These are phyloP conservation scores for Xylariaceae sp. DNA, from an alignment of 2,329 filamentous ascomycete genomes.

Conservation along the genomic window DNA sequence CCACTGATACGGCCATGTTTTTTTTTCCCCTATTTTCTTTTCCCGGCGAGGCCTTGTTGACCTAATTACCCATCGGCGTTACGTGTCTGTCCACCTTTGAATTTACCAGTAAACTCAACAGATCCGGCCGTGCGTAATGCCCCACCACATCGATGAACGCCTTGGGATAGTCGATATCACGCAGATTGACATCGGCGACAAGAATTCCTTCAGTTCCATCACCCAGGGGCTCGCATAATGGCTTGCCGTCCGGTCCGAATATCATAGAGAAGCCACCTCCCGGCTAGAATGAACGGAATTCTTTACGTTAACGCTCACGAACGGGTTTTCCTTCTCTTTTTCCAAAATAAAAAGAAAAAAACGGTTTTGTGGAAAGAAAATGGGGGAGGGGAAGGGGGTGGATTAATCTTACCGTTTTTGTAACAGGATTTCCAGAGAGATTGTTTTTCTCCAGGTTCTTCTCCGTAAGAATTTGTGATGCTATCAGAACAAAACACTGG, in stretches of 20 bases:
- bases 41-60: neutral
- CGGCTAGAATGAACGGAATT: constrained; percentile 20
- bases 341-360: too few relatives aligned
- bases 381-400: neutral
- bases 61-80: constrained; percentile 27
- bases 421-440: constrained; percentile 34
- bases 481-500: constrained; percentile 37
- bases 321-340: too few relatives aligned
- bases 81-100: constrained; percentile 31
- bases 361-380: neutral
- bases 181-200: constrained; percentile 46
- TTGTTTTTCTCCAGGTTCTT: constrained; percentile 37
- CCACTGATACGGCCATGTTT: neutral
- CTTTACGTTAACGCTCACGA: too few relatives aligned
- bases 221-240: constrained; percentile 36
- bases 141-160: constrained; percentile 37
- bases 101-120: constrained; percentile 37
- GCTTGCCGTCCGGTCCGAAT: constrained; percentile 46
- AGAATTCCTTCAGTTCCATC: constrained; percentile 43
- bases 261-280: constrained; percentile 45
- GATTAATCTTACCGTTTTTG: constrained; percentile 28
- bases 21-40: neutral
- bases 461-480: constrained; percentile 37
- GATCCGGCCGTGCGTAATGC: constrained; percentile 36
- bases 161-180: constrained; percentile 36